Percentiles rank a stretch among this genome's conserved stretches.
Evolutionary conservation across 192 early-diverging fungal genomes (phyloP).

Genomic region (Funneliformis geosporum): DNA sequence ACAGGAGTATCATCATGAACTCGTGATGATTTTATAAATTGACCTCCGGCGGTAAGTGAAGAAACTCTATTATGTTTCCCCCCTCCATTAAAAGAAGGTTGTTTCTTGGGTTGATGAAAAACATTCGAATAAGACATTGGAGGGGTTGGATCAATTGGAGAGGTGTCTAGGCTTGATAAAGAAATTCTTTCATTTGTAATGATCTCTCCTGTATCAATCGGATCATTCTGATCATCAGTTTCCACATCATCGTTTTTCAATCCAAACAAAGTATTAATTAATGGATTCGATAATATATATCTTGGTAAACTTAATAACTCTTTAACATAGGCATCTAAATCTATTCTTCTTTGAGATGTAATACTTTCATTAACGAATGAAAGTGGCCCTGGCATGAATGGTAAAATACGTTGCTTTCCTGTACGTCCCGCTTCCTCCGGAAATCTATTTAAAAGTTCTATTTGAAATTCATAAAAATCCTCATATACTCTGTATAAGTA

Average conservation of each 20-base stretch:
- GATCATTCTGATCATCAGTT: conserved; percentile 40
- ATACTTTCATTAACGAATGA: conserved; percentile 65
- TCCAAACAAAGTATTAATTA: conserved; percentile 56
- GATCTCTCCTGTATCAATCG: neutral
- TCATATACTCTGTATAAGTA: conserved; percentile 74
- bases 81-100: neutral
- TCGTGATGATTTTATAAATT: conserved; percentile 41
- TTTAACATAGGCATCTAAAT: conserved; percentile 69
- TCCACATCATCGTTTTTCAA: conserved; percentile 60
- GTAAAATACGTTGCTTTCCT: conserved; percentile 55
- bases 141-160: conserved; percentile 35
- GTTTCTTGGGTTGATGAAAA: neutral
- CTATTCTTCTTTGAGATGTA: conserved; percentile 61
- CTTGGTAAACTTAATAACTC: conserved; percentile 60
- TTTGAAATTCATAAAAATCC: conserved; percentile 79
- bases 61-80: conserved; percentile 35
- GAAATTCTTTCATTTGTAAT: conserved; percentile 11
- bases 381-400: conserved; percentile 69
- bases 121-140: conserved; percentile 17
- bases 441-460: conserved; percentile 64
- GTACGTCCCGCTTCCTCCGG: conserved; percentile 63
- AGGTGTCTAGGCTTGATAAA: conserved; percentile 20
- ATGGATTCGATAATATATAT: conserved; percentile 52
- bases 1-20: conserved; percentile 31
- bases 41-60: conserved; percentile 15